Evolutionary conservation across 768 basidiomycete genomes (phyloP).

Genomic region (Leccinum arenicola): DNA sequence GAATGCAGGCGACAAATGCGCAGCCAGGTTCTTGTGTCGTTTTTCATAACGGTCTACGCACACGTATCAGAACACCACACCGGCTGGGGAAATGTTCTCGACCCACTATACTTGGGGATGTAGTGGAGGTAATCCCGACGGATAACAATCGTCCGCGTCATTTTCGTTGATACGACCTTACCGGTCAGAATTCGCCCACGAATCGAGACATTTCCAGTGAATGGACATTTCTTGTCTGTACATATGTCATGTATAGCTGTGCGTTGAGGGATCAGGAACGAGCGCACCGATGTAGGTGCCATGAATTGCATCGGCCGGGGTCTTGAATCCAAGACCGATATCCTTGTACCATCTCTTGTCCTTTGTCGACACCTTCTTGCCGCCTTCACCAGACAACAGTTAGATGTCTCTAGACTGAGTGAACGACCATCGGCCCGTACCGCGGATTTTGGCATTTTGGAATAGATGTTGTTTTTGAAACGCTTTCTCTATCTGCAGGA

Average conservation of each 20-base stretch:
- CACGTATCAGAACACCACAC: conserved; percentile 9
- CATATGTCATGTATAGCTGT: background rate
- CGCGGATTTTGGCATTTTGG: conserved; percentile 93
- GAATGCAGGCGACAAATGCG: conserved; percentile 97
- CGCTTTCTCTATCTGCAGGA: conserved; percentile 84
- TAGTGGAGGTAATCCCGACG: conserved; percentile 94
- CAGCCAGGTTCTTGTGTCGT: conserved; percentile 97
- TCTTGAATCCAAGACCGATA: conserved; percentile 96
- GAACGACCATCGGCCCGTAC: conserved; percentile 48
- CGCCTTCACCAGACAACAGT: conserved; percentile 40
- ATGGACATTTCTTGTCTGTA: conserved; percentile 99
- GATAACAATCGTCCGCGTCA: conserved; percentile 98
- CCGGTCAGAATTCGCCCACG: conserved; percentile 98
- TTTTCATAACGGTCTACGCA: conserved; percentile 94
- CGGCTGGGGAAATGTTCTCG: background rate
- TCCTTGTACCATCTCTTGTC: conserved; percentile 99
- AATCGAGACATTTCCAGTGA: conserved; percentile 95
- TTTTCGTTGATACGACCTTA: conserved; percentile 97
- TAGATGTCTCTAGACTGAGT: conserved; percentile 8
- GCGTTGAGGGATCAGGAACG: background rate
- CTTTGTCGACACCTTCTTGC: conserved; percentile 91
- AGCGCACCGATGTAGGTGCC: conserved; percentile 93
- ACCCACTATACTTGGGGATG: conserved; percentile 97
- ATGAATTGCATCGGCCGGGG: conserved; percentile 90
- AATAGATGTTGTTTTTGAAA: conserved; percentile 98